These are phyloP conservation scores for Ammopiptanthus mongolicus DNA, from an alignment of 306 rosid genomes.

Conservation along the genomic window DNA sequence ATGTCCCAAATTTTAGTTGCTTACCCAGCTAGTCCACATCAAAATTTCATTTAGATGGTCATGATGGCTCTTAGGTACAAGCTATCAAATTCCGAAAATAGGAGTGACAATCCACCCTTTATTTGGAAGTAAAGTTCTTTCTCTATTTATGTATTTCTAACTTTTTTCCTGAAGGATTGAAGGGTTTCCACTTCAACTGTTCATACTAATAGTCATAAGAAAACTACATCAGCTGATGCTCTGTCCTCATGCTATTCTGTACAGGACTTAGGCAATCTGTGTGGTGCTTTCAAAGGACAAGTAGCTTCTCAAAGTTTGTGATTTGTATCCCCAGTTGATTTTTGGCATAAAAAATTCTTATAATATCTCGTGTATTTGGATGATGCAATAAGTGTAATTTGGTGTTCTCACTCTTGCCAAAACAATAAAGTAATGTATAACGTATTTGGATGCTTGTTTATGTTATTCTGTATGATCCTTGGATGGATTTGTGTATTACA, in stretches of 20 bases:
- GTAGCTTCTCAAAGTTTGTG: background rate
- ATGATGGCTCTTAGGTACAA: background rate
- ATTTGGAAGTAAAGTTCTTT: background rate
- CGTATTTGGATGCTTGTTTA: constrained; percentile 3
- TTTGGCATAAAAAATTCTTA: background rate
- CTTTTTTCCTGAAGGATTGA: background rate
- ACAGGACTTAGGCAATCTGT: constrained; percentile 14
- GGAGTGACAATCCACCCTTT: background rate
- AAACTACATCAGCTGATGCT: constrained; percentile 10
- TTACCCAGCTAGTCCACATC: background rate
- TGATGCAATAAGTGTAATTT: constrained; percentile 16
- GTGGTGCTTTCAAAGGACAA: background rate
- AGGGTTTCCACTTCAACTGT: background rate
- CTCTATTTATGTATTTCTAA: background rate
- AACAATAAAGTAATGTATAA: background rate
- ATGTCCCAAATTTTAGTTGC: background rate
- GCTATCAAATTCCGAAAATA: background rate
- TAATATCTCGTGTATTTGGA: background rate
- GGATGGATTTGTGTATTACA: background rate
- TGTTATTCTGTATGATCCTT: background rate
- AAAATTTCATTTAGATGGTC: background rate
- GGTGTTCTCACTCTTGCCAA: background rate
- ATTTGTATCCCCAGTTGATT: background rate
- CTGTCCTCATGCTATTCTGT: constrained; percentile 2
- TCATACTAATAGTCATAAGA: background rate